Conservation (phyloP, 176 grass and related monocot species). For the Calamus simplicifolius region DNA sequence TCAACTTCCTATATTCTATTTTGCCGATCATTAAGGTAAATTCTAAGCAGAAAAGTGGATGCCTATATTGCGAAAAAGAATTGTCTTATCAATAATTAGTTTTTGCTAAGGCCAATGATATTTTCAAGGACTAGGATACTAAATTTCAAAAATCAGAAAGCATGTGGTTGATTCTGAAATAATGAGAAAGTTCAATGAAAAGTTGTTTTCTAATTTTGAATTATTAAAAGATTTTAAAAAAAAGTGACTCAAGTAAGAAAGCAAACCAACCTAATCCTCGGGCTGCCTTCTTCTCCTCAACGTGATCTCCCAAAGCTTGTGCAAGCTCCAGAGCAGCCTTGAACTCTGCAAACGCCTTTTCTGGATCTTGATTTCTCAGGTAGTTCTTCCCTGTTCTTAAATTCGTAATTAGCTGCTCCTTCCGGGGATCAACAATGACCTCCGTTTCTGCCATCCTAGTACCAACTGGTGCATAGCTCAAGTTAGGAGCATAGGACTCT, state of each 20-base stretch:
- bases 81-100: too few species aligned
- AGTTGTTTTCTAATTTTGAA: conserved; percentile 6
- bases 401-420: conserved; percentile 55
- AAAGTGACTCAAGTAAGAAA: conserved; percentile 1
- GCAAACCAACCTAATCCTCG: conserved; percentile 72
- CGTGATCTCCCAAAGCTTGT: conserved; percentile 65
- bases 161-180: too few species aligned
- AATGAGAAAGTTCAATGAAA: neutral
- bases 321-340: conserved; percentile 78
- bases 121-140: too few species aligned
- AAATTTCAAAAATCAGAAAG: too few species aligned
- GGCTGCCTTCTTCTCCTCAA: conserved; percentile 91
- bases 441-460: conserved; percentile 64
- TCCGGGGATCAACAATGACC: conserved; percentile 81
- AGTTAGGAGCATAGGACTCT: conserved; percentile 83
- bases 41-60: too few species aligned
- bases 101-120: too few species aligned
- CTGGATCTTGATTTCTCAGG: conserved; percentile 68
- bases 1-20: too few species aligned
- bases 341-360: conserved; percentile 75
- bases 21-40: too few species aligned
- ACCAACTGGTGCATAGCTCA: conserved; percentile 90
- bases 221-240: neutral
- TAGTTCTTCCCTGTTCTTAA: conserved; percentile 86
- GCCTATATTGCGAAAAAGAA: too few species aligned